Percentiles rank a stretch among this genome's conserved stretches.
Evolutionary conservation across 2,329 filamentous ascomycete species (phyloP).

Genomic region (Hymenoscyphus repandus): DNA sequence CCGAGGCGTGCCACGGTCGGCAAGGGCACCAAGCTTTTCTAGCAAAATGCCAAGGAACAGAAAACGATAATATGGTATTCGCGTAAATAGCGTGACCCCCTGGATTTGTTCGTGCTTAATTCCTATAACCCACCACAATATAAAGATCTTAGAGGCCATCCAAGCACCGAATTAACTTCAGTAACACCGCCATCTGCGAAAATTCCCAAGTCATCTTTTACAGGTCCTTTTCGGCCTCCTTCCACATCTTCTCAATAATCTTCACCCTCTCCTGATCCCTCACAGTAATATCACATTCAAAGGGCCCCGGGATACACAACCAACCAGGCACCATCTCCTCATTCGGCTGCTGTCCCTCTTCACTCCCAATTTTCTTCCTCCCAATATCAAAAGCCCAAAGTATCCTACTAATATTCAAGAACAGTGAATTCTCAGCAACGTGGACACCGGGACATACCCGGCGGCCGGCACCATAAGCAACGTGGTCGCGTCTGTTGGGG

Average conservation of each 20-base stretch:
- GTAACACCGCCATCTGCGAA: too few relatives aligned
- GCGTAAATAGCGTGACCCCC: too few relatives aligned
- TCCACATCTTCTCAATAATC: constrained; percentile 22
- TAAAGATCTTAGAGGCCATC: too few relatives aligned
- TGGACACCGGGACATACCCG: constrained; percentile 32
- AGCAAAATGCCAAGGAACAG: too few relatives aligned
- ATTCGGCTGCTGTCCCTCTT: constrained; percentile 10
- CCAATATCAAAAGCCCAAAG: constrained; percentile 32
- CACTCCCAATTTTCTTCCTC: constrained; percentile 13
- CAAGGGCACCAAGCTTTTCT: too few relatives aligned
- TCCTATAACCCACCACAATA: too few relatives aligned
- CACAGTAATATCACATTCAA: constrained; percentile 27
- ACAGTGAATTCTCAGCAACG: constrained; percentile 31
- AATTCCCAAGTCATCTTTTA: too few relatives aligned
- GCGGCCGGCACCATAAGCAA: constrained; percentile 30
- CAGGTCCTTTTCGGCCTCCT: neutral
- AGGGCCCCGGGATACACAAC: constrained; percentile 28
- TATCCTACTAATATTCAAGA: constrained; percentile 26
- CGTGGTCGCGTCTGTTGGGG: constrained; percentile 27
- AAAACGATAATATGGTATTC: too few relatives aligned
- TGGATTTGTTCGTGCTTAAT: too few relatives aligned
- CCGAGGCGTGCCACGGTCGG: too few relatives aligned
- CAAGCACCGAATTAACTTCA: too few relatives aligned
- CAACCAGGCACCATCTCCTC: constrained; percentile 31
- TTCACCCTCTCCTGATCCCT: constrained; percentile 28